phyloP scores from a whole-genome alignment of 805 yeast genomes.

The Kodamaea sagamina region DNA sequence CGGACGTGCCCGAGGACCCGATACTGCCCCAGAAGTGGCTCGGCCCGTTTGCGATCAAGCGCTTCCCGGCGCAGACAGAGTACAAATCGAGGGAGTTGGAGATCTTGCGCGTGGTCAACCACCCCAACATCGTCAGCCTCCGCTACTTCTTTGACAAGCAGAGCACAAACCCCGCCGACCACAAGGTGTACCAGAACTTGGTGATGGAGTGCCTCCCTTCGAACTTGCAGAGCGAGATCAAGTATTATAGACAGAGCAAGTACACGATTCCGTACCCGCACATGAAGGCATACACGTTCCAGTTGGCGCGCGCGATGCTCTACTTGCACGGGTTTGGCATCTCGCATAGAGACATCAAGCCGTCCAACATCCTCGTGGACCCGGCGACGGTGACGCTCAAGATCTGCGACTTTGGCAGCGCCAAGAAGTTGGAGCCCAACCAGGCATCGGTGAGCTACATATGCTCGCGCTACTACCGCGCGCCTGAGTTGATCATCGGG shows the following conservation, averaged over 20 bases:
- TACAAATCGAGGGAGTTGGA: conserved; percentile 81
- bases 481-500: conserved; percentile 95
- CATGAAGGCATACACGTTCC: conserved; percentile 75
- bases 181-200: conserved; percentile 71
- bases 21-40: conserved; percentile 45
- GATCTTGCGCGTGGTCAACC: conserved; percentile 70
- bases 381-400: conserved; percentile 66
- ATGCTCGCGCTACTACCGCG: conserved; percentile 92
- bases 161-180: conserved; percentile 52
- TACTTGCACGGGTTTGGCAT: conserved; percentile 79
- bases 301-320: conserved; percentile 80
- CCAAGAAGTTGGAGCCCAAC: conserved; percentile 72
- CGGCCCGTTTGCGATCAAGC: conserved; percentile 82
- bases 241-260: conserved; percentile 61
- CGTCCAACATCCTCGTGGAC: conserved; percentile 77
- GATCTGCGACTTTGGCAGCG: conserved; percentile 85
- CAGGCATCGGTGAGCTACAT: conserved; percentile 94
- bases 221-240: conserved; percentile 73
- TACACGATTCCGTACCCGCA: conserved; percentile 69
- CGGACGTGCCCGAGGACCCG: conserved; percentile 23
- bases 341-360: conserved; percentile 83
- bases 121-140: conserved; percentile 75
- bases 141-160: conserved; percentile 71
- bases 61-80: conserved; percentile 86
- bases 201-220: conserved; percentile 90